A percentile compares a stretch with the other conserved stretches of the same genome.
phyloP scores from a whole-genome alignment of 2,329 filamentous ascomycete species.

The Colletotrichum navitas region DNA sequence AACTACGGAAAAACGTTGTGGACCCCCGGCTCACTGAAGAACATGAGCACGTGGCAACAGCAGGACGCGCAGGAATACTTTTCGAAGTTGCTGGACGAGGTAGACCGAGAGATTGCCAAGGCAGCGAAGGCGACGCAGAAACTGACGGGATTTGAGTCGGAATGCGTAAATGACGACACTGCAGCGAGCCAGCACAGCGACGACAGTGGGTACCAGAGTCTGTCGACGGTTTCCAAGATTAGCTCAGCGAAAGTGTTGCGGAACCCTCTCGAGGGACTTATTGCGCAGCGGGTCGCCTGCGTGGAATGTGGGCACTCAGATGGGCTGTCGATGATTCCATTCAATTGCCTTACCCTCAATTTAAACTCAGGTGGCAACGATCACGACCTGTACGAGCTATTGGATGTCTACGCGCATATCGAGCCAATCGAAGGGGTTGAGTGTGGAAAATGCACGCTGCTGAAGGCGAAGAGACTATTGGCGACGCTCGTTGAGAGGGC shows the following conservation, averaged over 20 bases:
- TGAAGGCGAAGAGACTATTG: slow-evolving; percentile 66
- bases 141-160: slow-evolving; percentile 57
- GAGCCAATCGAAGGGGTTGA: slow-evolving; percentile 91
- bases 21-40: slow-evolving; percentile 86
- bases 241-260: slow-evolving; percentile 55
- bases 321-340: slow-evolving; percentile 89
- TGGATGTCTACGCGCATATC: slow-evolving; percentile 87
- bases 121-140: slow-evolving; percentile 53
- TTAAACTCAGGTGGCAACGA: slow-evolving; percentile 72
- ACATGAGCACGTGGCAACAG: slow-evolving; percentile 94
- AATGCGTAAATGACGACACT: slow-evolving; percentile 56
- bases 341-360: slow-evolving; percentile 92
- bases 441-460: slow-evolving; percentile 89
- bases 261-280: slow-evolving; percentile 88
- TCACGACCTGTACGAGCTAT: slow-evolving; percentile 81
- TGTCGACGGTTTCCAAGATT: slow-evolving; percentile 54
- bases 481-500: slow-evolving; percentile 59
- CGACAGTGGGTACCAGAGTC: slow-evolving; percentile 69
- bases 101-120: slow-evolving; percentile 80
- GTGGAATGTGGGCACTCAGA: slow-evolving; percentile 88
- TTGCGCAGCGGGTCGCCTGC: slow-evolving; percentile 91
- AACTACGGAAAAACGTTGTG: slow-evolving; percentile 84
- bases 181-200: slow-evolving; percentile 64
- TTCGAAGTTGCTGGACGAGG: slow-evolving; percentile 86
- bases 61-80: slow-evolving; percentile 99